Base-by-base conservation (phyloP, 345 rosid genomes). In the Hibiscus mutabilis region DNA sequence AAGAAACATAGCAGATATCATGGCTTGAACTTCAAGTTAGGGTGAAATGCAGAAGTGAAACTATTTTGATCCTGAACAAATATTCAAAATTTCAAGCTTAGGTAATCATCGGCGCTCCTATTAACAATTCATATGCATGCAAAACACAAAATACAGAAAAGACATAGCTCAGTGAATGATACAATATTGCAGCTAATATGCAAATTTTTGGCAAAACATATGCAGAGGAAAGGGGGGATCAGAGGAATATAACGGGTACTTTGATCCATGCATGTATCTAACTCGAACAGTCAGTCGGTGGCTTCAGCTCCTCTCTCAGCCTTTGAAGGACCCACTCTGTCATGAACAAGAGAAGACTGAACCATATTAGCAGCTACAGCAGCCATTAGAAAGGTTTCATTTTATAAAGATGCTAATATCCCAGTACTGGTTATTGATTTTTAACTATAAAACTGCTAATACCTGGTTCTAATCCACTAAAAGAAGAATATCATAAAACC, bases 221-320 rank as follows among this genome's bases (percentile, higher is more conserved):
- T 40, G 46, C 13, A 40, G 12, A 40, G 11, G 12, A 10, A 37
- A 40, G 22, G 37, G 2, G 60, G 46, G 47, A 14, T 6, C 16
- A 16, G 47, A 11, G 52, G 57, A 73, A 69, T 60, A 59, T 25
- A 40, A 24, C 12, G 33, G 63, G 46, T 77, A 81, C 80, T 74
- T 61, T 53, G 78, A 74, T 75, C 78, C 83, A 81, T 56, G 62
- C 61, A 66, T 60, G 42, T 27, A 74, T 24, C 55, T 12, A 62
- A 19, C 69, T 40, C 46, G 11, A 40, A 40, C 10, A 60, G 13
- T n/a, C 70, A 55, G 44, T 51, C 55, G 7, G 44, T n/a, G 2
- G 5, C 55, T 35, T 62, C 74, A 56, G 66, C 78, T 68, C 67
- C 52, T 59, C 33, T 55, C 60, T 70, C 80, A 25, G 70, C 76